Conservation (phyloP, 371 early-diverging fungal genomes). For the Mortierella polycephala region DNA sequence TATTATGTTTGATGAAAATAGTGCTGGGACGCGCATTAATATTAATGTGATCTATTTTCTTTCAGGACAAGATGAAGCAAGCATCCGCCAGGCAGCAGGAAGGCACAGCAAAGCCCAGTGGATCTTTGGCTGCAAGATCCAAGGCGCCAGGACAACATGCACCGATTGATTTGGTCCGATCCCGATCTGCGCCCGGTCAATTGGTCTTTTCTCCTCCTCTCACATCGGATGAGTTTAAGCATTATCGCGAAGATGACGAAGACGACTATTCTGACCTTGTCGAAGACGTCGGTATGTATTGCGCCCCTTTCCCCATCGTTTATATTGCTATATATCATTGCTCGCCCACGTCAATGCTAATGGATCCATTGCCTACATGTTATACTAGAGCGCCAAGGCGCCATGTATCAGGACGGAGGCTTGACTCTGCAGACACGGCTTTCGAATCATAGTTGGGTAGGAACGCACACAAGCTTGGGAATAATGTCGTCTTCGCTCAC, state of each 20-base stretch:
- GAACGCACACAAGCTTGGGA: not conserved
- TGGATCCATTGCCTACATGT: not conserved
- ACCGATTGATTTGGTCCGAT: slow-evolving; percentile 34
- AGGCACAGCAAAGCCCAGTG: slow-evolving; percentile 17
- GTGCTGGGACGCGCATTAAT: not conserved
- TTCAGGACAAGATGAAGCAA: slow-evolving; percentile 6
- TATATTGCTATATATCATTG: too few species aligned
- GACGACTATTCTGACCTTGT: slow-evolving; percentile 55
- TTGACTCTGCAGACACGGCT: slow-evolving; percentile 37
- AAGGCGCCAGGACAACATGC: slow-evolving; percentile 17
- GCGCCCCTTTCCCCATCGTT: too few species aligned
- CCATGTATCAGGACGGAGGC: slow-evolving; percentile 36
- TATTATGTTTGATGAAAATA: too few species aligned
- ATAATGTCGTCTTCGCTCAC: not conserved
- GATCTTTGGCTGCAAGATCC: slow-evolving; percentile 14
- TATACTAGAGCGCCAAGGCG: slow-evolving; percentile 13
- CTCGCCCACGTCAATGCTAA: not conserved
- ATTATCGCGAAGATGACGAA: slow-evolving; percentile 53
- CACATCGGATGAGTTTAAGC: slow-evolving; percentile 30
- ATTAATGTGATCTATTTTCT: not conserved
- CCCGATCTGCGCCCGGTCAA: slow-evolving; percentile 39
- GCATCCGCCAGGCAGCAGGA: slow-evolving; percentile 8
- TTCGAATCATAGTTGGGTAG: slow-evolving; percentile 53
- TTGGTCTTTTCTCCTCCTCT: slow-evolving; percentile 17
- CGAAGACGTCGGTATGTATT: slow-evolving; percentile 18